A percentile compares a stretch with the other conserved stretches of the same genome.
Conservation (phyloP, 352 stramenopile genomes). For the Phytophthora foliorum region DNA sequence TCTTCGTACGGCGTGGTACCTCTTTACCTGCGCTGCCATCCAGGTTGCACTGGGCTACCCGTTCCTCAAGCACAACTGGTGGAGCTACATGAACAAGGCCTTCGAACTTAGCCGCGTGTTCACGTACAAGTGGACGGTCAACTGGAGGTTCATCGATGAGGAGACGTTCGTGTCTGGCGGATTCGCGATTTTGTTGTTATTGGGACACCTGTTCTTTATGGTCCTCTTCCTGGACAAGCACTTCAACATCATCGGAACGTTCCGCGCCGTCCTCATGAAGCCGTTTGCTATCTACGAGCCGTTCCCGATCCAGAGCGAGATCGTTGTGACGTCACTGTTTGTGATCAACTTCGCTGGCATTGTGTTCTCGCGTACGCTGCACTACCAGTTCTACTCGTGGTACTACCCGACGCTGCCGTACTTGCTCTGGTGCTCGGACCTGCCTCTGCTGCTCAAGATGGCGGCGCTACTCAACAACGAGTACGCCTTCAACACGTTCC, state of each 20-base stretch:
- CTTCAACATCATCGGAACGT: slow-evolving; percentile 81
- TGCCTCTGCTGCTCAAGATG: slow-evolving; percentile 85
- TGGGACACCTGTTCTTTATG: slow-evolving; percentile 75
- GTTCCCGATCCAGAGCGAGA: slow-evolving; percentile 85
- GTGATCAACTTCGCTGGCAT: slow-evolving; percentile 98
- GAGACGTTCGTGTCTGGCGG: slow-evolving; percentile 78
- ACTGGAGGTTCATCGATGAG: slow-evolving; percentile 95
- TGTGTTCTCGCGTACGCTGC: slow-evolving; percentile 96
- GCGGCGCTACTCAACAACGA: slow-evolving; percentile 88
- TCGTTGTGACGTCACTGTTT: slow-evolving; percentile 90
- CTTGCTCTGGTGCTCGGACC: slow-evolving; percentile 92
- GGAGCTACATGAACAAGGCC: slow-evolving; percentile 96
- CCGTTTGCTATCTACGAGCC: slow-evolving; percentile 79
- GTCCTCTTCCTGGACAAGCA: slow-evolving; percentile 86
- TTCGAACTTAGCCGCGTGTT: slow-evolving; percentile 99
- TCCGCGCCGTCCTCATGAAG: slow-evolving; percentile 76
- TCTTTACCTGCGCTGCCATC: slow-evolving; percentile 94
- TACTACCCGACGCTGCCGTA: slow-evolving; percentile 97
- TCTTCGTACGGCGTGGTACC: slow-evolving; percentile 81
- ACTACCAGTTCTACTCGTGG: slow-evolving; percentile 99
- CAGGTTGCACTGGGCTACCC: slow-evolving; percentile 93
- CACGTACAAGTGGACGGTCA: slow-evolving; percentile 99
- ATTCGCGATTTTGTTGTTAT: slow-evolving; percentile 69
- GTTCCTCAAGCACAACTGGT: slow-evolving; percentile 96
- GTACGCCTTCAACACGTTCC: slow-evolving; percentile 97